These are phyloP conservation scores for Akanthomyces dipterigenus DNA, from an alignment of 2,329 filamentous ascomycete species.

Conservation along the genomic window DNA sequence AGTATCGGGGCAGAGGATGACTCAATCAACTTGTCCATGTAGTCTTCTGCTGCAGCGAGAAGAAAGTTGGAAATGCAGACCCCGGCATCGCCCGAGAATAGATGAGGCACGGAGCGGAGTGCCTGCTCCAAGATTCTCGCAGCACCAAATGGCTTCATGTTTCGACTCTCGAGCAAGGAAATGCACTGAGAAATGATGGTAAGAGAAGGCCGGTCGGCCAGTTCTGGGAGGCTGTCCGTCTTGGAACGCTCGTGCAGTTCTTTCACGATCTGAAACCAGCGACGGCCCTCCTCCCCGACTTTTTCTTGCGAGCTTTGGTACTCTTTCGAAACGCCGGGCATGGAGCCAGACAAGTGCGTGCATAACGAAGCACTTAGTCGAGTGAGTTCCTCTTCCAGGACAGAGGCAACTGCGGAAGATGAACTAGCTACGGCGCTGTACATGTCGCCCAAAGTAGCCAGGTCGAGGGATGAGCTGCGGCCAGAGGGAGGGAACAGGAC, in stretches of 20 bases:
- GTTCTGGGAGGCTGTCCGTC: conserved; percentile 20
- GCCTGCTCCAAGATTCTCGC: conserved; percentile 39
- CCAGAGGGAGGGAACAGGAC: conserved; percentile 43
- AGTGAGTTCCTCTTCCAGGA: conserved; percentile 55
- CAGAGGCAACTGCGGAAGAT: conserved; percentile 35
- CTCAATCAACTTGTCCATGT: conserved; percentile 52
- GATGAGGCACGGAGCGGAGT: conserved; percentile 30
- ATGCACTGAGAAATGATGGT: conserved; percentile 29
- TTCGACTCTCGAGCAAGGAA: conserved; percentile 40
- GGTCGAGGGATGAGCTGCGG: conserved; percentile 26
- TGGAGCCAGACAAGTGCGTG: conserved; percentile 62
- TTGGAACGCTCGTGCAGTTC: conserved; percentile 31
- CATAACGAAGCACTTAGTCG: conserved; percentile 55
- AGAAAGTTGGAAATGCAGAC: conserved; percentile 37
- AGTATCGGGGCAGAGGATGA: conserved; percentile 65
- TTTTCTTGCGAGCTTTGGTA: conserved; percentile 65
- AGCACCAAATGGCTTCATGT: conserved; percentile 52
- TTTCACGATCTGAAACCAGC: conserved; percentile 57
- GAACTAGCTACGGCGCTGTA: conserved; percentile 38
- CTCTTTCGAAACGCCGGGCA: conserved; percentile 76
- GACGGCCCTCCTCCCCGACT: conserved; percentile 58
- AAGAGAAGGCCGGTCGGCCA: conserved; percentile 23
- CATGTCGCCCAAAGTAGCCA: conserved; percentile 38
- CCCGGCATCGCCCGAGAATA: conserved; percentile 31
- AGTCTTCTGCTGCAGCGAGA: conserved; percentile 43